A percentile compares a stretch with the other conserved stretches of the same genome.
These are phyloP conservation scores for Peronospora farinosa DNA, from an alignment of 352 stramenopile genomes.

Conservation along the genomic window DNA sequence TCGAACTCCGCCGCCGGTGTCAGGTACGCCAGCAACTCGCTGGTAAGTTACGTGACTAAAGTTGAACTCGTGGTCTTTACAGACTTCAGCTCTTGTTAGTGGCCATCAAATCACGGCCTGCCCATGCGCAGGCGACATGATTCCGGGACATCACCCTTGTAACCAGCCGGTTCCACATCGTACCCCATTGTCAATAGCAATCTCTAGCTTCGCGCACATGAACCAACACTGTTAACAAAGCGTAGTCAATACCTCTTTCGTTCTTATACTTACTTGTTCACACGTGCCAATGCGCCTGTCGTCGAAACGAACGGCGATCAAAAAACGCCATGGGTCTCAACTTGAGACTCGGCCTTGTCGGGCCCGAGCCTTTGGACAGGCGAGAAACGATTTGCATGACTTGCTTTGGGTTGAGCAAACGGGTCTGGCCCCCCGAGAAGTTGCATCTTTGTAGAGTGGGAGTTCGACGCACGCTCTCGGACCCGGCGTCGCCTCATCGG, in stretches of 20 bases:
- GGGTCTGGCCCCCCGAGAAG: conserved; percentile 7
- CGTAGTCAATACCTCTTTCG: background rate
- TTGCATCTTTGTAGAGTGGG: conserved; percentile 12
- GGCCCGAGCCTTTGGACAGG: background rate
- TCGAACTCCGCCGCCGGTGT: conserved; percentile 5
- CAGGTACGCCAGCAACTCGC: background rate
- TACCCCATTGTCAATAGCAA: background rate
- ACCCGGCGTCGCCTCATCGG: conserved; percentile 11
- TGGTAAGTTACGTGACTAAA: background rate
- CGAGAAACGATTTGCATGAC: conserved; percentile 8
- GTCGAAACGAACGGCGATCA: conserved; percentile 10
- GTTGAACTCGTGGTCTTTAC: background rate
- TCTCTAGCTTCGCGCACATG: too few species aligned
- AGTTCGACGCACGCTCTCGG: conserved; percentile 25
- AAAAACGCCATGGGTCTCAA: background rate
- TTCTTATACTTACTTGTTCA: background rate
- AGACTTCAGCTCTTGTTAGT: conserved; percentile 8
- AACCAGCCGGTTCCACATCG: background rate
- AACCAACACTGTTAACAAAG: too few species aligned
- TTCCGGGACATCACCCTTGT: background rate
- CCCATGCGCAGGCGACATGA: conserved; percentile 10
- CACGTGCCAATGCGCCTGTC: conserved; percentile 7
- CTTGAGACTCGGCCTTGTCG: background rate
- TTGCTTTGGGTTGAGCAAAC: conserved; percentile 9
- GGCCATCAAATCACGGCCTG: conserved; percentile 5